Evolutionary conservation across 257 asterid genomes (phyloP), one percentile per base, ranked within the genome.

Genomic region (Salvia rosmarinus): DNA sequence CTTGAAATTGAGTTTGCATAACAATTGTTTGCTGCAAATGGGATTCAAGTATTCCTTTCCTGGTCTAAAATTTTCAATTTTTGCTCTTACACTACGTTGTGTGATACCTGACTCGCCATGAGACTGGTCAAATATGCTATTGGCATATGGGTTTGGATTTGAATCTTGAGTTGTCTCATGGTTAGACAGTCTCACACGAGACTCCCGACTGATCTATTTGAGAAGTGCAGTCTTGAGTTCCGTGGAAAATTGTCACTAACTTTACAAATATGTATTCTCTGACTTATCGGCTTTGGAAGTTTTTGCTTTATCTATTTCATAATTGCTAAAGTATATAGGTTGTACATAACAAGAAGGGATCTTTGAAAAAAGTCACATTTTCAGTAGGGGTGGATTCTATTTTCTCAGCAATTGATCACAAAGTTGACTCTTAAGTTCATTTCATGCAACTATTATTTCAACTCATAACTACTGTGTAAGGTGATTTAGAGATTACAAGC

Each of bases 1-100:
- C 63, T 56, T 32, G 40, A 58, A 58, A 32, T 30, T 13, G 6
- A 12, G 40, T 12, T 39, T 21, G 25, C 20, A 46, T 46, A 14
- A 46, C 58, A 13, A 21, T 65, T 39, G 54, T 19, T 23, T 14
- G 57, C 57, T 64, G 70, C 70, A 44, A 19, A 64, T 43, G 57
- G 1, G 40, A 23, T 64, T 23, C 70, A 64, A 2, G 1, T 65
- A 65, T 46, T n/a, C 14, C 23, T 32, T 65, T 14, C 12, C 10
- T 40, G 35, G 10, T 20, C 34, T 9, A 4, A 2, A 6, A 6
- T 28, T 6, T 28, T 30, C 21, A 30, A 12, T 25, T 56, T 28
- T 57, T 25, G 11, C 10, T 39, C 11, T 39, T 1, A 39, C 11
- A 39, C 2, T 1, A 25, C 1, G 2, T 25, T 25, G 30, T 25